These are phyloP conservation scores for Cytospora piceae DNA, from an alignment of 2,329 filamentous ascomycete genomes.

Conservation along the genomic window DNA sequence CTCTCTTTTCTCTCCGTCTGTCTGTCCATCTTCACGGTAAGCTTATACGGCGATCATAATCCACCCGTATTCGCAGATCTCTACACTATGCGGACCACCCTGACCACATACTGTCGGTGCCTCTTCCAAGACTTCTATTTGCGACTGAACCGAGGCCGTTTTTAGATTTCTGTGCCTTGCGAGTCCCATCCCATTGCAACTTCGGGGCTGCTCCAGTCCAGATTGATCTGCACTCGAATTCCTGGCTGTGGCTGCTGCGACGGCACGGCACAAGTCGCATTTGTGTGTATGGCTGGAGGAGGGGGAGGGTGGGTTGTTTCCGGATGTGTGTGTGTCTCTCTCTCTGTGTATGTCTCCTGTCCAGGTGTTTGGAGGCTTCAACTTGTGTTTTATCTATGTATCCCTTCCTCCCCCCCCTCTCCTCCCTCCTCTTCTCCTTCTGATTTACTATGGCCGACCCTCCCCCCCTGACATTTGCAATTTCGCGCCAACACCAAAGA, in stretches of 20 bases:
- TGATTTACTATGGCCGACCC: constrained; percentile 19
- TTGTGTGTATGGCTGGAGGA: constrained; percentile 9
- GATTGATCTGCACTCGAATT: constrained; percentile 15
- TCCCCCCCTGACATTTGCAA: constrained; percentile 31
- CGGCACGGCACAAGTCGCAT: constrained; percentile 11
- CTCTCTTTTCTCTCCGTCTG: background rate
- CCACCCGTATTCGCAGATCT: background rate
- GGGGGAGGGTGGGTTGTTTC: constrained; percentile 10
- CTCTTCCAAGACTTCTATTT: constrained; percentile 14
- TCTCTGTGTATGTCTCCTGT: constrained; percentile 7
- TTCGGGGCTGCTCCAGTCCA: background rate
- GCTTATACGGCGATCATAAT: constrained; percentile 1
- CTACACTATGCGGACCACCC: background rate
- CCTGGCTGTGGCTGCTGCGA: constrained; percentile 1
- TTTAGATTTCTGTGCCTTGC: constrained; percentile 12
- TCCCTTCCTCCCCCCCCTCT: background rate
- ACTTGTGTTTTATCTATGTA: constrained; percentile 12
- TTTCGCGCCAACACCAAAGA: constrained; percentile 32
- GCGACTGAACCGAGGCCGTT: constrained; percentile 15
- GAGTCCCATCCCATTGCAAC: constrained; percentile 18
- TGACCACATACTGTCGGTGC: constrained; percentile 4
- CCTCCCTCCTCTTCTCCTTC: background rate
- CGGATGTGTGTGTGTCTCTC: constrained; percentile 1
- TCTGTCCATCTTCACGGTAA: background rate
- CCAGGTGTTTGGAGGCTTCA: background rate